A percentile compares a stretch with the other conserved stretches of the same genome.
phyloP scores from a whole-genome alignment of 73 alveolate species.

The Tetrahymena elliotti region DNA sequence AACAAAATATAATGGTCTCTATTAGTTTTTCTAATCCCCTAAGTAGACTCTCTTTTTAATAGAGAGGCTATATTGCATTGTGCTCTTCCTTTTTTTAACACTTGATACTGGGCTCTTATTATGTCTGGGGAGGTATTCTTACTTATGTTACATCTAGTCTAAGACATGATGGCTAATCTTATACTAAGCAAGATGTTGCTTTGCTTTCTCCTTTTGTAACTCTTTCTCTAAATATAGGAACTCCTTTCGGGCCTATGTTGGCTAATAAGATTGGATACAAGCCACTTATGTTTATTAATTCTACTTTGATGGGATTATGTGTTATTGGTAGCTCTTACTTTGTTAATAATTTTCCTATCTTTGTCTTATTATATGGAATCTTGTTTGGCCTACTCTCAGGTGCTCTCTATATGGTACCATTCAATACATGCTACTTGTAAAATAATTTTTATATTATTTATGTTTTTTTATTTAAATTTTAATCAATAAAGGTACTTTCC shows the following conservation, averaged over 20 bases:
- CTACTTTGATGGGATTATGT: background rate
- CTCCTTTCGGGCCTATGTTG: background rate
- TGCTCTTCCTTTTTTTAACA: background rate
- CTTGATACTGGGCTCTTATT: background rate
- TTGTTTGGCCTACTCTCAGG: conserved; percentile 42
- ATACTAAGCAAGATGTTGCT: background rate
- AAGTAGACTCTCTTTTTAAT: background rate
- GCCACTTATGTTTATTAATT: background rate
- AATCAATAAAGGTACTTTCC: conserved; percentile 43
- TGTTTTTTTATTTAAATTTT: background rate
- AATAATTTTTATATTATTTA: background rate
- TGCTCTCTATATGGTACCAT: conserved; percentile 32
- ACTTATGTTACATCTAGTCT: background rate
- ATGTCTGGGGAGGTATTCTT: background rate
- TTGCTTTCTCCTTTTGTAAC: background rate
- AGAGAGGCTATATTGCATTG: background rate
- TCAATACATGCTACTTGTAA: conserved; percentile 9
- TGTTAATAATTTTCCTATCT: background rate
- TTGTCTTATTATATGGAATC: conserved; percentile 23
- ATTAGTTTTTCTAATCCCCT: background rate
- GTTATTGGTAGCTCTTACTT: background rate
- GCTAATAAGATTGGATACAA: background rate
- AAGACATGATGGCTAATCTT: background rate
- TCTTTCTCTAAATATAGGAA: background rate
- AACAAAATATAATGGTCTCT: background rate